Base-by-base conservation (phyloP, 129 eudicot species). In the Tanacetum coccineum region DNA sequence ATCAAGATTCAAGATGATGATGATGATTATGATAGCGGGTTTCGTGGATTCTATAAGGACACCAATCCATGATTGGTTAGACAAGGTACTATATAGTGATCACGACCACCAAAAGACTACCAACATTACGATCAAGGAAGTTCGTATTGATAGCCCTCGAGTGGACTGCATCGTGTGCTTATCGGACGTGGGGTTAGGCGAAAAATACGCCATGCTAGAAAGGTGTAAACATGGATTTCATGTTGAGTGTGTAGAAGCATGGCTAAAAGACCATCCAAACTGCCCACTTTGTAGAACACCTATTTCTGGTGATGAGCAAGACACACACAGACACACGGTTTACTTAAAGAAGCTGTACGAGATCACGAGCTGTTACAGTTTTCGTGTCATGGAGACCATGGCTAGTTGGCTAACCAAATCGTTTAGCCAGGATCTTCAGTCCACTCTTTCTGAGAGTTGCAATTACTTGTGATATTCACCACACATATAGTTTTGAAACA, bases 201-300 rank as follows among this genome's bases (percentile, higher is more conserved):
- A 74, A 55, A 57, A 22, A 30, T 56, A 42, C 8, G 78, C 72
- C 21, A 17, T 17, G 51, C 10, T 74, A 13, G 59, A 74, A 12
- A 74, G 66, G 25, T 74, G 78, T 2, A n/a, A 13, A 7, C 78
- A 74, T 65, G 78, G 78, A 26, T 74, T 64, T 56, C 78, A 65
- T 74, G 78, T 73, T 3, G 78, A 64, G 22, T 73, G 78, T 45
- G 50, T 74, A 0, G 66, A 74, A 65, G 59, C 51, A 55, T 74
- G 78, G 78, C 14, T 74, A 8, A 55, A 74, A 65, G 26, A 64
- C 17, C 72, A 74, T 28, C 40, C 78, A 53, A 73, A 73, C 59
- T 73, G 78, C 66, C 78, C 78, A 30, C 78, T 74, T 13, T 74
- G 78, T 46, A 74, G 78, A 74, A 66, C 72, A 42, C 59, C 67